Percentiles rank a stretch among this genome's conserved stretches.
phyloP scores from a whole-genome alignment of 2,329 filamentous ascomycete genomes.

The Stenocarpella maydis region DNA sequence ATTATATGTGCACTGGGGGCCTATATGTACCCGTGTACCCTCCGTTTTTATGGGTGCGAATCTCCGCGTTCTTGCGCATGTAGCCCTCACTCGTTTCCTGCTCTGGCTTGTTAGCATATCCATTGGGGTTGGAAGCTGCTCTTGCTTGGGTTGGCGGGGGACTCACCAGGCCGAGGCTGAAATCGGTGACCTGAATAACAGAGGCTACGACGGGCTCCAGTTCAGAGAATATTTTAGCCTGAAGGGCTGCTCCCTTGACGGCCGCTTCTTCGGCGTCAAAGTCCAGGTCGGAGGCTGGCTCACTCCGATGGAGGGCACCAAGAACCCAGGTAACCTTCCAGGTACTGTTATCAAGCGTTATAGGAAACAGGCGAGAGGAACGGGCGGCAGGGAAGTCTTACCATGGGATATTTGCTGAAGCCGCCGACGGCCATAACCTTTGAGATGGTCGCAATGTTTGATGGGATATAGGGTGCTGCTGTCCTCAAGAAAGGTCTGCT shows the following conservation, averaged over 20 bases:
- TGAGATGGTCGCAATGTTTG: not conserved
- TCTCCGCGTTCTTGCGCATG: not conserved
- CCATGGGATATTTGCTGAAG: conserved; percentile 1
- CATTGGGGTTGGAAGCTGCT: too few relatives aligned
- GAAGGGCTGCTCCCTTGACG: not conserved
- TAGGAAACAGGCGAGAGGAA: too few relatives aligned
- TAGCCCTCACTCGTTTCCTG: conserved; percentile 9
- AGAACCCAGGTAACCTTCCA: not conserved
- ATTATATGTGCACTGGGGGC: too few relatives aligned
- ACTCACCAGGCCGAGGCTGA: not conserved
- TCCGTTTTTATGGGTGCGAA: too few relatives aligned
- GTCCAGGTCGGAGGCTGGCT: not conserved
- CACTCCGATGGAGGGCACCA: not conserved
- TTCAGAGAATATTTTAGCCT: not conserved
- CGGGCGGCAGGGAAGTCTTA: not conserved
- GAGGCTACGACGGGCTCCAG: not conserved
- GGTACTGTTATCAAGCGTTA: not conserved
- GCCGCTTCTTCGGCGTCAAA: conserved; percentile 1
- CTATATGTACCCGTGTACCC: too few relatives aligned
- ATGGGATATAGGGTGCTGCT: not conserved
- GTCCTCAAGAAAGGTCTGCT: not conserved
- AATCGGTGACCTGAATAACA: not conserved
- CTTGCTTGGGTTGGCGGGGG: too few relatives aligned
- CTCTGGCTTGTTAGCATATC: too few relatives aligned
- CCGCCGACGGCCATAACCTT: not conserved